Conservation (phyloP, 176 grass and related monocot species). For the Tuctoria greenei region DNA sequence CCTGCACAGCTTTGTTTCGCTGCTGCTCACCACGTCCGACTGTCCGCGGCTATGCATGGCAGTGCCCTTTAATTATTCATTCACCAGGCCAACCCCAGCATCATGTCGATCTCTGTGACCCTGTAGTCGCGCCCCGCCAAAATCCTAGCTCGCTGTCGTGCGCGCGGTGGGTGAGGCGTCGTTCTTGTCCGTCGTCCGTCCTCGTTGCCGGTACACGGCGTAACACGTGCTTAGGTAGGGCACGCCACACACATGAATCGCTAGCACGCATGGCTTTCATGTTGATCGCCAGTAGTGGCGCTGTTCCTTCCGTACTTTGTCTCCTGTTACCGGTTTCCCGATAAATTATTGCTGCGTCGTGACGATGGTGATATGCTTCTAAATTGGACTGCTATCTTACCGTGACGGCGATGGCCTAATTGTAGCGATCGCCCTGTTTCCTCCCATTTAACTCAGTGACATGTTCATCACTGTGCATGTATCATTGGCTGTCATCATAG, state of each 20-base stretch:
- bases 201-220: no score
- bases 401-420: constrained; percentile 1
- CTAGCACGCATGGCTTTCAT: neutral
- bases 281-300: neutral
- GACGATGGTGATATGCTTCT: neutral
- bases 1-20: neutral
- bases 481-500: neutral
- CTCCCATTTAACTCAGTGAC: neutral
- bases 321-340: neutral
- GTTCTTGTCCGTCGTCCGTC: constrained; percentile 18
- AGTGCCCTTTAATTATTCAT: neutral
- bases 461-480: neutral
- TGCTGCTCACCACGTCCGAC: constrained; percentile 3
- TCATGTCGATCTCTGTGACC: neutral
- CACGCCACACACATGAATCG: neutral
- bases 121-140: constrained; percentile 10
- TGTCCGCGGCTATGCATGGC: neutral
- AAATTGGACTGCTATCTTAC: constrained; percentile 24
- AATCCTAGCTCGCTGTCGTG: neutral
- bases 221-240: constrained; percentile 12
- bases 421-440: neutral
- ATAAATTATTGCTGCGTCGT: neutral
- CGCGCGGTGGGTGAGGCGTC: constrained; percentile 21
- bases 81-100: neutral
- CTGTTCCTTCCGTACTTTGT: neutral